Evolutionary conservation across 306 rosid species (phyloP).

Genomic region (Citrullus amarus): DNA sequence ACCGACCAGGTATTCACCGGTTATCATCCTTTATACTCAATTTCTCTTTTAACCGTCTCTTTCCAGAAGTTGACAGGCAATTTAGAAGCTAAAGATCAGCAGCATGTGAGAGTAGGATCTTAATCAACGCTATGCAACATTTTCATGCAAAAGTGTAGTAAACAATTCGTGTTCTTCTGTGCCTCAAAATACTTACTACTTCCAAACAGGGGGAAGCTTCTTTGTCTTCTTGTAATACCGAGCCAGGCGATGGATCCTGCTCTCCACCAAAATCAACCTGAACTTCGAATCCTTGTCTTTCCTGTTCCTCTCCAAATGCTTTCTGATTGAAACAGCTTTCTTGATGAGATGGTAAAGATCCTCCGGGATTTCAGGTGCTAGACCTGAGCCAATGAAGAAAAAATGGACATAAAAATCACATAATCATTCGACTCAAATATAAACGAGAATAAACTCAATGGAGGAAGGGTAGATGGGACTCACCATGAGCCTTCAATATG

Average conservation of each 20-base stretch:
- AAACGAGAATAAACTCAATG: neutral
- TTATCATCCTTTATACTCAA: neutral
- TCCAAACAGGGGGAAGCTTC: slow-evolving; percentile 93
- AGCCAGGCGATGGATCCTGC: slow-evolving; percentile 84
- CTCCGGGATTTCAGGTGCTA: slow-evolving; percentile 92
- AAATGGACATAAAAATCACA: neutral
- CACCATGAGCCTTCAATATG: slow-evolving; percentile 74
- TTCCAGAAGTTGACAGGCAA: neutral
- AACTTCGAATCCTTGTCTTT: slow-evolving; percentile 88
- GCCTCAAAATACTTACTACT: slow-evolving; percentile 37
- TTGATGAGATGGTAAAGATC: slow-evolving; percentile 85
- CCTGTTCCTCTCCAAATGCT: slow-evolving; percentile 86
- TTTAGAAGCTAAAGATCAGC: neutral
- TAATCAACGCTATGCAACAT: neutral
- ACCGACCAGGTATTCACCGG: neutral
- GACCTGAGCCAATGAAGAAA: slow-evolving; percentile 22
- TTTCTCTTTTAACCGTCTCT: neutral
- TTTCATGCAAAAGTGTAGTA: neutral
- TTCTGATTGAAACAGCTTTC: slow-evolving; percentile 74
- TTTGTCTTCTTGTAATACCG: slow-evolving; percentile 84
- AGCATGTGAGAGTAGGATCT: neutral
- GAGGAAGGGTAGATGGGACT: neutral
- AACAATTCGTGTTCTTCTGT: neutral
- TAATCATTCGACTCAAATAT: neutral
- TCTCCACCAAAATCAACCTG: slow-evolving; percentile 78